A percentile compares a stretch with the other conserved stretches of the same genome.
Conservation (phyloP, 805 yeast genomes). For the Candida insectalens region DNA sequence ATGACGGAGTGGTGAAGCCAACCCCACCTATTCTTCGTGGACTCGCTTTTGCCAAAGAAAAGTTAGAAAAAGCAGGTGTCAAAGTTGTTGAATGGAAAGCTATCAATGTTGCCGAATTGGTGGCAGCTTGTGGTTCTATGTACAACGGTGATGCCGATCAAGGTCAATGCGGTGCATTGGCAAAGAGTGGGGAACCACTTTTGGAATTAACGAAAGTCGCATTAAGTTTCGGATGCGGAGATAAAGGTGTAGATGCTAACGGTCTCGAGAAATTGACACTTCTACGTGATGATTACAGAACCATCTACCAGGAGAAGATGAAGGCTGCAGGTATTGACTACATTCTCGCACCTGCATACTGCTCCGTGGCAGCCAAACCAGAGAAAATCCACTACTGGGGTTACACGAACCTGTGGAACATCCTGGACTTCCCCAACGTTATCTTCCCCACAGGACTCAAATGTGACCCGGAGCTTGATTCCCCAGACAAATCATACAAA, state of each 20-base stretch:
- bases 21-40: slow-evolving; percentile 31
- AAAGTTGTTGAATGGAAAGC: slow-evolving; percentile 43
- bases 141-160: slow-evolving; percentile 34
- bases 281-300: slow-evolving; percentile 42
- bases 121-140: slow-evolving; percentile 39
- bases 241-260: slow-evolving; percentile 28
- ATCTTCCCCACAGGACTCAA: slow-evolving; percentile 48
- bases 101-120: slow-evolving; percentile 43
- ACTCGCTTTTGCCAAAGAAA: slow-evolving; percentile 37
- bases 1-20: slow-evolving; percentile 39
- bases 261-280: slow-evolving; percentile 38
- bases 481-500: slow-evolving; percentile 7
- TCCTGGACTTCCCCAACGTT: slow-evolving; percentile 56
- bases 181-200: slow-evolving; percentile 57
- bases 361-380: slow-evolving; percentile 55
- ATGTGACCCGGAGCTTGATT: slow-evolving; percentile 28
- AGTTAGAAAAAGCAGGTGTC: slow-evolving; percentile 44
- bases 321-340: slow-evolving; percentile 42
- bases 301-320: slow-evolving; percentile 38
- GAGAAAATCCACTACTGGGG: slow-evolving; percentile 60
- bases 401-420: slow-evolving; percentile 60
- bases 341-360: slow-evolving; percentile 51
- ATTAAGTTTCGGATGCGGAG: slow-evolving; percentile 46
- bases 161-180: slow-evolving; percentile 34
- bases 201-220: slow-evolving; percentile 42